A percentile compares a stretch with the other conserved stretches of the same genome.
phyloP scores from a whole-genome alignment of 352 stramenopile genomes.

The Pythium aphanidermatum region DNA sequence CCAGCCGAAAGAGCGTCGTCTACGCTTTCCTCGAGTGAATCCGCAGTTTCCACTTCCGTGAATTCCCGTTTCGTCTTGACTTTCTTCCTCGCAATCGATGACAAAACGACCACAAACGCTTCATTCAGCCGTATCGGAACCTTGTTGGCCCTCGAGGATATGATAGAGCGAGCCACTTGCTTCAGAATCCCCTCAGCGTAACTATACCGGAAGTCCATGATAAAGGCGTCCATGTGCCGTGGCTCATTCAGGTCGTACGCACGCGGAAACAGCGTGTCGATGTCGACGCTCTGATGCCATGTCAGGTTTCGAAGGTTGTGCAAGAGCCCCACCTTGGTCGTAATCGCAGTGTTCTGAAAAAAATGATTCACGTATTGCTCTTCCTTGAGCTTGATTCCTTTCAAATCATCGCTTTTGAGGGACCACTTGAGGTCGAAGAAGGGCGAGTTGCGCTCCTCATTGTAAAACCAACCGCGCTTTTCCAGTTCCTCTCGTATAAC shows the following conservation, averaged over 20 bases:
- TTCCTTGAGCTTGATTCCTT: constrained; percentile 70
- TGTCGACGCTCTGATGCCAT: constrained; percentile 82
- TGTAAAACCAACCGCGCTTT: constrained; percentile 87
- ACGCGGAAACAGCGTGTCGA: constrained; percentile 81
- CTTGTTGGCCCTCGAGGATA: constrained; percentile 5
- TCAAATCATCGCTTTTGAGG: constrained; percentile 84
- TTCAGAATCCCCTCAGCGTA: constrained; percentile 83
- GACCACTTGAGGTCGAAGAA: constrained; percentile 93
- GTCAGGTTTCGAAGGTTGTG: constrained; percentile 68
- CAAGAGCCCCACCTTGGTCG: constrained; percentile 88
- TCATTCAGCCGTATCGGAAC: constrained; percentile 33
- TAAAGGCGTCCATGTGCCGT: constrained; percentile 79
- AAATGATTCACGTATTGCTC: constrained; percentile 91
- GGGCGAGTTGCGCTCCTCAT: constrained; percentile 69
- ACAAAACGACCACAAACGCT: constrained; percentile 50
- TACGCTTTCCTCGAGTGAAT: constrained; percentile 55
- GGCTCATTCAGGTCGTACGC: constrained; percentile 87
- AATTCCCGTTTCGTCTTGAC: constrained; percentile 34
- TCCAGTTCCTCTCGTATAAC: constrained; percentile 87
- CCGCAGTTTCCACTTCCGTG: constrained; percentile 4
- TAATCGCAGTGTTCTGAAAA: constrained; percentile 87
- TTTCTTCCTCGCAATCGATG: constrained; percentile 49
- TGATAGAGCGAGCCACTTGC: constrained; percentile 31
- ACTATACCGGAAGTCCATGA: constrained; percentile 89
- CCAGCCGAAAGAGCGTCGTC: constrained; percentile 27